Conservation (phyloP, 371 early-diverging fungal species). For the Mortierella sp. region DNA sequence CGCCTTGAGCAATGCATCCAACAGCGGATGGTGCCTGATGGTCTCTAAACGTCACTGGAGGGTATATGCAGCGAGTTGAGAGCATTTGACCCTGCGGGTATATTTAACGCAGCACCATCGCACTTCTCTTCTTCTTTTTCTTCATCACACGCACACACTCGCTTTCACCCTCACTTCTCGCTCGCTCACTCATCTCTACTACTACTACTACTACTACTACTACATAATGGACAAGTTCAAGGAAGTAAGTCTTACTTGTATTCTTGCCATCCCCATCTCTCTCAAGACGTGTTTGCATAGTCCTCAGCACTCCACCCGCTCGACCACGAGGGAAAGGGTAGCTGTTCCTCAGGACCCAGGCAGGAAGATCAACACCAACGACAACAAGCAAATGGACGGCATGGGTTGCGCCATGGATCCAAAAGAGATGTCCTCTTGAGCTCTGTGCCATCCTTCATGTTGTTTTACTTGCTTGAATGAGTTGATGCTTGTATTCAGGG, state of each 20-base stretch:
- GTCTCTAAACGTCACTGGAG: slow-evolving; percentile 45
- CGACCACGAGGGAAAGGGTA: neutral
- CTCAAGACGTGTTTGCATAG: too few species aligned
- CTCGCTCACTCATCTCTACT: neutral
- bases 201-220: slow-evolving; percentile 12
- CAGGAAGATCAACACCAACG: neutral
- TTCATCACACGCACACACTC: slow-evolving; percentile 2
- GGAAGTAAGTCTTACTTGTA: slow-evolving; percentile 54
- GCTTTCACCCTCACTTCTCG: neutral
- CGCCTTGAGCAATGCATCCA: neutral
- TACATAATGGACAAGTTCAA: slow-evolving; percentile 64
- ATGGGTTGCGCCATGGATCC: neutral
- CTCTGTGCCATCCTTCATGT: too few species aligned
- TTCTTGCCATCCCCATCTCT: neutral
- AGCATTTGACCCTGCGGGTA: neutral
- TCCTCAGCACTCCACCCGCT: neutral
- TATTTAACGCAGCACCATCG: neutral
- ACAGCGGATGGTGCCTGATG: slow-evolving; percentile 20
- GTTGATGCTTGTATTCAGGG: too few species aligned
- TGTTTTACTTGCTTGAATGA: too few species aligned
- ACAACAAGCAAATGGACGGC: neutral
- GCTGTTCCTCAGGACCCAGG: too few species aligned
- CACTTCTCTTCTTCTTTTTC: slow-evolving; percentile 8
- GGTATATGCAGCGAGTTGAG: neutral
- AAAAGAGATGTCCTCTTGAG: too few species aligned